Evolutionary conservation across 2,329 filamentous ascomycete species (phyloP), one percentile per base, ranked within the genome.

Genomic region (Colletotrichum sp.): DNA sequence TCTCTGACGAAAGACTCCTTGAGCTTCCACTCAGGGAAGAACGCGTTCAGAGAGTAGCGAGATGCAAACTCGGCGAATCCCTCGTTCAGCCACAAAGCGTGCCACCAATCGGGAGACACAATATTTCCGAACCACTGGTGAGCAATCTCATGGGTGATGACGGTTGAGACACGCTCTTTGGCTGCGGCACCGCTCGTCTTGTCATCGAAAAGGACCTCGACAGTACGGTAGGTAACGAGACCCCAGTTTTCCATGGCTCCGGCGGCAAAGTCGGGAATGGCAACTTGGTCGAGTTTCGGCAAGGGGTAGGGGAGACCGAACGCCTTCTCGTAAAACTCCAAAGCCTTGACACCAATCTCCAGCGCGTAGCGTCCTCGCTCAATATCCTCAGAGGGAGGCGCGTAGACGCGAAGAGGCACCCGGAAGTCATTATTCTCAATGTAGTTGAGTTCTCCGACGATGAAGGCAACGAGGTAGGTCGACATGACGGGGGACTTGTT

Each of bases 71-170:
- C 85, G 36, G 95, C 95, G 81, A 98, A 98, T 52, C 95, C 95
- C 84, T 98, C 95, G 84, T 99, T 99, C 70, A 99, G 91, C 96
- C 96, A 99, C 9, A 99, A 88, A 71, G 96, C 96, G 85, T 98
- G 96, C 96, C 96, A 99, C 90, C 98, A 98, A 85, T 98, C 96
- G 96, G 98, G 98, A 69, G 96, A 98, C 32, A 98, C 96, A 69
- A 98, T 88, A 87, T 99, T 98, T 78, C 96, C 96, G 82, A 99
- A 99, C 96, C 96, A 99, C 86, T 98, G 96, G 86, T 99, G 96
- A 55, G 96, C 96, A 83, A 99, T 89, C 85, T 99, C 96, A 87
- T 99, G 96, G 89, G 98, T 96, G 32, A 99, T 96, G 55, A 97
- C 95, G 85, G 98, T 96, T 69, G 96, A 96, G 71, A 99, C 95